Base-by-base conservation (phyloP, 2,329 filamentous ascomycete genomes). In the Aureobasidium sp. region DNA sequence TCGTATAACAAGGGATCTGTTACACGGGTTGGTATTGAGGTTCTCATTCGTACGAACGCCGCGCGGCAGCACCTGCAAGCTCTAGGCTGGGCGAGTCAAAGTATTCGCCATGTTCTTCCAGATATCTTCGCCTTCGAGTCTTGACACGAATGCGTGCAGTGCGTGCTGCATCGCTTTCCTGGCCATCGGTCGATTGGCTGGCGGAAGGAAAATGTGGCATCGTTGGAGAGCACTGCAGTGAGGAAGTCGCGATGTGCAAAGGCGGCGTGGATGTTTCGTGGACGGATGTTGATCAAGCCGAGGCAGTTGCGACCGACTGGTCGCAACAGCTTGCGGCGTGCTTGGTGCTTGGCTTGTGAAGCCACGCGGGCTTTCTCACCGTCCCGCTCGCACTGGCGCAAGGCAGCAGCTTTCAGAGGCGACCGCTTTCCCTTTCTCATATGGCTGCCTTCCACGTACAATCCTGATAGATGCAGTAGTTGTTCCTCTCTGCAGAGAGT, bases 1-100 rank as follows among this genome's bases (percentile, higher is more conserved):
- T 95, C 89, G 77, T 96, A 96, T 36, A 95, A 82, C 9, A 93
- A 77, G 1, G 91, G 90, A 74, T 94, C 89, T 81, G 70, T 50
- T 37, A 59, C 64, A 59, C 41, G 29, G 55, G 57, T 59, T 59
- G 57, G 57, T 36, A 57, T 59, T 50, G 37, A 34, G 50, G 59
- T 44, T 64, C 54, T 61, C 48, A 53, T 34, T 49, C 45, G 57
- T 59, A 59, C 29, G 50, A 45, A 59, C 45, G 48, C 36, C 45
- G n/a, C 57, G 49, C 59, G 50, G 54, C 53, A 34, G 50, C 37
- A 83, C 81, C 82, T 72, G 82, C 84, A 67, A 86, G 79, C 73
- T 87, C 85, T 63, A 87, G 82, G 60, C 80, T 79, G 50, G 81
- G 67, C 50, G 76, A 74, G 27, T 75, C 75, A 71, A 93, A 88